A percentile compares a stretch with the other conserved stretches of the same genome.
Evolutionary conservation across 2,329 filamentous ascomycete genomes (phyloP).

Genomic region (Aspergillus transmontanensis): DNA sequence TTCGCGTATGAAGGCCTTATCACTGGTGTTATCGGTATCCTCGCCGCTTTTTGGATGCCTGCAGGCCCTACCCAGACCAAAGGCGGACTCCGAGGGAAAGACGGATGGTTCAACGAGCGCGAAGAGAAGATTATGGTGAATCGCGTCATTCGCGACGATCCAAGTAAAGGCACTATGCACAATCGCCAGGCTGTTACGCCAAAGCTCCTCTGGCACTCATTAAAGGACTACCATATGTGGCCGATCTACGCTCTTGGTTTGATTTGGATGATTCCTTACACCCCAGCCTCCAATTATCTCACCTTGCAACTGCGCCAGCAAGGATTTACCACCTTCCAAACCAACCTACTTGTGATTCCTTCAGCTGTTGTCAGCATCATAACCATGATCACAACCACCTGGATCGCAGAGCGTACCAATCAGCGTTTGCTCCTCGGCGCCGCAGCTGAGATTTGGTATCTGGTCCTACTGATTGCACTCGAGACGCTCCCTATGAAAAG

Average conservation of each 20-base stretch:
- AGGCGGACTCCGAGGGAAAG: slow-evolving; percentile 58
- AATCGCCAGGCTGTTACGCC: slow-evolving; percentile 37
- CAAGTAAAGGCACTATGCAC: slow-evolving; percentile 41
- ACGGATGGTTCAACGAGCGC: slow-evolving; percentile 65
- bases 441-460: slow-evolving; percentile 53
- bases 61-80: slow-evolving; percentile 59
- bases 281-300: slow-evolving; percentile 27
- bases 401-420: slow-evolving; percentile 54
- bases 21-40: slow-evolving; percentile 56
- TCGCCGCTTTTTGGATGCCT: slow-evolving; percentile 49
- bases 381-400: slow-evolving; percentile 55
- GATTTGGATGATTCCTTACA: slow-evolving; percentile 57
- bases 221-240: slow-evolving; percentile 46
- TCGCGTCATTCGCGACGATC: slow-evolving; percentile 49
- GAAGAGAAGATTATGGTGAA: slow-evolving; percentile 57
- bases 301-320: slow-evolving; percentile 47
- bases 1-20: slow-evolving; percentile 23
- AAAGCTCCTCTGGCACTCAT: slow-evolving; percentile 46
- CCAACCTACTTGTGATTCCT: slow-evolving; percentile 63
- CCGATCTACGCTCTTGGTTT: slow-evolving; percentile 56
- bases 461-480: slow-evolving; percentile 54
- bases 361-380: slow-evolving; percentile 56
- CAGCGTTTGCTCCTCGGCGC: slow-evolving; percentile 55
- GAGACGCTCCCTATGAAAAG: slow-evolving; percentile 48
- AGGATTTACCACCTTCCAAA: slow-evolving; percentile 52